phyloP scores from a whole-genome alignment of 2,329 filamentous ascomycete species.

The Neonectria faginata region DNA sequence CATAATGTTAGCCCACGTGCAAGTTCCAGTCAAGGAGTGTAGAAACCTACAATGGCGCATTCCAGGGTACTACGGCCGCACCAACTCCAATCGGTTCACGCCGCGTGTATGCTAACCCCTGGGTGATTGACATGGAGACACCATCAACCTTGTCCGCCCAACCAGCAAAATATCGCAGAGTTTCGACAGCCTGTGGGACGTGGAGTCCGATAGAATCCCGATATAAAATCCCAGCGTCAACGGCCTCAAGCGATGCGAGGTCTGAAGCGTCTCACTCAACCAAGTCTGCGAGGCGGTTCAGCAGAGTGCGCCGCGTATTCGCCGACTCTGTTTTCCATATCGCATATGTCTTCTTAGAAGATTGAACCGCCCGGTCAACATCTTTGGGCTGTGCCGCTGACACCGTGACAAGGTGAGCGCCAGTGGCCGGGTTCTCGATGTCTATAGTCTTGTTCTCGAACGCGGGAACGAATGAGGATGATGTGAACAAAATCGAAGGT shows the following conservation, averaged over 20 bases:
- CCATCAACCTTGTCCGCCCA: slow-evolving; percentile 29
- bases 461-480: slow-evolving; percentile 28
- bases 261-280: slow-evolving; percentile 66
- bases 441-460: slow-evolving; percentile 28
- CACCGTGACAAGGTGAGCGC: slow-evolving; percentile 33
- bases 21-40: background rate
- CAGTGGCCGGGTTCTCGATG: slow-evolving; percentile 38
- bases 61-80: slow-evolving; percentile 79
- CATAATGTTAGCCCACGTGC: background rate
- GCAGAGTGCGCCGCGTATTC: slow-evolving; percentile 69
- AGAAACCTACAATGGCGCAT: slow-evolving; percentile 65
- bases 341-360: slow-evolving; percentile 70
- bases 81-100: slow-evolving; percentile 80
- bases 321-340: slow-evolving; percentile 70
- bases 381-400: slow-evolving; percentile 60
- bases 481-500: background rate
- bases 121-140: slow-evolving; percentile 19
- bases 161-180: slow-evolving; percentile 27
- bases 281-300: slow-evolving; percentile 73
- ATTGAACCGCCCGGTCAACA: slow-evolving; percentile 73
- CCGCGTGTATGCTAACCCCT: slow-evolving; percentile 27
- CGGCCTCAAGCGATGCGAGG: slow-evolving; percentile 65
- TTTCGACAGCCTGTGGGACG: slow-evolving; percentile 35
- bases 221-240: slow-evolving; percentile 68
- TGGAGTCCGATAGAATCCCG: slow-evolving; percentile 31